Base-by-base conservation (phyloP, 2,329 filamentous ascomycete genomes). In the Parastagonospora avenae region DNA sequence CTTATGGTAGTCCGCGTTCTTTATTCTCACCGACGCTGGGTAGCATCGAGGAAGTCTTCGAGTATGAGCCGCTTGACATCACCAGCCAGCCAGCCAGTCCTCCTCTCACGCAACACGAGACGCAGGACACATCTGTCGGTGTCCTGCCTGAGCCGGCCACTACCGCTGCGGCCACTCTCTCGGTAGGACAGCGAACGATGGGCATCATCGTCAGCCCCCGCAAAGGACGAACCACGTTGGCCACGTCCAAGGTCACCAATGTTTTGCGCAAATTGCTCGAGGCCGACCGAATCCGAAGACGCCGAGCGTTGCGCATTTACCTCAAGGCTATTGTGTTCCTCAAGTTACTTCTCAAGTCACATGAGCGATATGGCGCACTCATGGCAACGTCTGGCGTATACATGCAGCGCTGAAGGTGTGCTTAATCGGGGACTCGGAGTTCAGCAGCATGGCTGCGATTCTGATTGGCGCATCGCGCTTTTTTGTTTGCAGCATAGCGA, bases 321-420 rank as follows among this genome's bases (percentile, higher is more conserved):
- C 46, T 66, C 16, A 66, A 66, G 28, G 62, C 62, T 4, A 56
- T 66, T 19, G 56, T 62, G 10, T 66, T 66, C 16, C 49, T 66
- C 39, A 62, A 57, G 38, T 58, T 62, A 33, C 47, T 66, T 28
- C 57, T 62, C 38, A 56, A 55, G 45, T 60, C 63, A 2, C 60
- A 64, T 30, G 63, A 64, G 46, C 63, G 63, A 10, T 66, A 66
- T 29, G 63, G 63, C 24, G 55, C 60, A 11, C 52, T 62, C 40
- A 66, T 66, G 63, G 54, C 59, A 37, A 62, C 58, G n/a, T 60
- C 62, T 8, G 63, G 63, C 42, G 55, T 62, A 50, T 63, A 66
- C 35, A 57, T 66, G 60, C 63, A 62, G 42, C 62, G 63, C 28
- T 64, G 48, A 60, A 10, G n/a, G n/a, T 29, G 29, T 36, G 5